A percentile compares a stretch with the other conserved stretches of the same genome.
These are phyloP conservation scores for Magnolia kwangsiensis DNA, from an alignment of 164 flowering plant genomes.

Conservation along the genomic window DNA sequence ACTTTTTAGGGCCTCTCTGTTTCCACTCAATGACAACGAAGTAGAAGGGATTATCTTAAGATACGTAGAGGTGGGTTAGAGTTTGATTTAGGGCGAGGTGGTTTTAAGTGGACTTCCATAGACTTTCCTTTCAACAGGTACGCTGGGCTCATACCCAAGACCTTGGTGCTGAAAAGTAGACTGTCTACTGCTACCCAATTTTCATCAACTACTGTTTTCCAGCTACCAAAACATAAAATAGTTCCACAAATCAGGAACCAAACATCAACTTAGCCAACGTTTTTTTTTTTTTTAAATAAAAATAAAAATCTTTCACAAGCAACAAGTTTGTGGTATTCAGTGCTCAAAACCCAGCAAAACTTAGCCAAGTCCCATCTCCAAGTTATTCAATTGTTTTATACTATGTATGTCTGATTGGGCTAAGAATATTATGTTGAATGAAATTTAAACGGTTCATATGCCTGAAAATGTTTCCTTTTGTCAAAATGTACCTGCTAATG, in stretches of 20 bases:
- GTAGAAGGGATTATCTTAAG: no score
- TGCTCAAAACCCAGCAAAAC: neutral
- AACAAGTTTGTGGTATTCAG: neutral
- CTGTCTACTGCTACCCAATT: neutral
- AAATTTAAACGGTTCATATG: conserved; percentile 1
- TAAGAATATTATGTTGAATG: neutral
- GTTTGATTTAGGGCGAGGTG: neutral
- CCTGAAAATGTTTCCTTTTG: neutral
- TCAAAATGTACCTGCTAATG: conserved; percentile 50
- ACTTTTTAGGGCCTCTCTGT: no score
- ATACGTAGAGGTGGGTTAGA: neutral
- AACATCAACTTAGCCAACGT: no score
- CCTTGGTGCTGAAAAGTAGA: neutral
- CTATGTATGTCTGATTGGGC: neutral
- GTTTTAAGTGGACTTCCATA: neutral
- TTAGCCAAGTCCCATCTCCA: neutral
- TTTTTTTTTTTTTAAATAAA: no score
- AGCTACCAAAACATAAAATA: no score
- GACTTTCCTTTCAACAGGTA: neutral
- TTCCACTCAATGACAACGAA: no score
- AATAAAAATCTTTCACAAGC: neutral
- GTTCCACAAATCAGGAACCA: no score
- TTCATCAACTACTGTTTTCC: no score
- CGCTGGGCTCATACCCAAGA: neutral
- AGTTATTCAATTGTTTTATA: neutral